Evolutionary conservation across 495 filamentous ascomycete genomes (phyloP), one percentile per base, ranked within the genome.

Genomic region (Extremus antarcticus): DNA sequence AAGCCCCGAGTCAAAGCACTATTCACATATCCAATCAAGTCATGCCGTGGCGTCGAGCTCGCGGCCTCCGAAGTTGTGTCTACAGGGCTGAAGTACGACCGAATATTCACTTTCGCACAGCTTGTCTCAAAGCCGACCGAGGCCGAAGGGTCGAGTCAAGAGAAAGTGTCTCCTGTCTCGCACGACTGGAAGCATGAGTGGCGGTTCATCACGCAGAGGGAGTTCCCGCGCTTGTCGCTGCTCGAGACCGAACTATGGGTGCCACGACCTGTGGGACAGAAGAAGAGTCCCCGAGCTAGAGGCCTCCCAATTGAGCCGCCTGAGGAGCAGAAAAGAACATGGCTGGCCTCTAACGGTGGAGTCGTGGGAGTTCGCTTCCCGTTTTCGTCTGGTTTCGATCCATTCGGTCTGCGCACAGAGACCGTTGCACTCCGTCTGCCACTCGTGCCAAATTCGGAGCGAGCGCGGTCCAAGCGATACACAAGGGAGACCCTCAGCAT

Each of bases 21-120:
- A 39, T 90, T 84, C 73, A 83, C 88, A 40, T 94, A 90, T 66
- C 91, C 91, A 0, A 71, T 95, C 61, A 96, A 96, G 72, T 88
- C 85, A 54, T 95, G 90, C 66, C 74, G 76, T 57, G 87, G 84
- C 15, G 81, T 95, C 19, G 88, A 95, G 69, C 64, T 95, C 50
- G 70, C 77, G 51, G 63, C 73, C 50, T 81, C 79, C 43, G 79
- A 81, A 48, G 76, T 94, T 3, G 70, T 90, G 24, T 65, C 78
- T 3, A 82, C 80, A 16, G 90, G 90, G 2, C 74, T 97, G 45
- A 75, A 85, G 66, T 86, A 84, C 66, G 91, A 97, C 67, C 83
- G 91, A 0, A 80, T 87, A 60, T 95, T 89, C 74, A 85, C 79
- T 47, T 88, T 95, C 60, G 86, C 84, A 0, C 82, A 88, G 66